Evolutionary conservation across 2,329 filamentous ascomycete genomes (phyloP).

Genomic region (Ascochyta viciae-villosae): DNA sequence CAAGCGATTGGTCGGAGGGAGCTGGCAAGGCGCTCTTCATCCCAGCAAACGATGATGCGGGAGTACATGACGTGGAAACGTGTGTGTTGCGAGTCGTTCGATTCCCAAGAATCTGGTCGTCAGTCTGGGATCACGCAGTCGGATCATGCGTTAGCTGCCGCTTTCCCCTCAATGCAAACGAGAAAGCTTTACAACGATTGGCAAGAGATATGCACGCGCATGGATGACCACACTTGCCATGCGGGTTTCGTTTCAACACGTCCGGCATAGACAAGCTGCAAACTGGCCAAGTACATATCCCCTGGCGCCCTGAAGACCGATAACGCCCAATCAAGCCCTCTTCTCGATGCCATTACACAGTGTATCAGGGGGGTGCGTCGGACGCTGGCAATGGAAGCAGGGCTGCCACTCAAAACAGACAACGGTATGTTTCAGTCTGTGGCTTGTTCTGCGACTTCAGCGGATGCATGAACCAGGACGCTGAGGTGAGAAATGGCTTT

Average conservation of each 20-base stretch:
- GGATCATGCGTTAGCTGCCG: constrained; percentile 20
- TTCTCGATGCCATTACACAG: neutral
- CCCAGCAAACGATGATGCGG: constrained; percentile 3
- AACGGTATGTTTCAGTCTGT: neutral
- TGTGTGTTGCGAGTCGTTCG: constrained; percentile 12
- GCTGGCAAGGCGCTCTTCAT: neutral
- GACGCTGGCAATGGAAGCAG: constrained; percentile 4
- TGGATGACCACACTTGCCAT: constrained; percentile 8
- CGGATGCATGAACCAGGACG: neutral
- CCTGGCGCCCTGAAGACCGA: neutral
- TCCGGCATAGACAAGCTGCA: neutral
- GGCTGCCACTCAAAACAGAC: constrained; percentile 3
- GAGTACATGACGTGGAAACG: constrained; percentile 16
- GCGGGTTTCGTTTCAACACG: constrained; percentile 7
- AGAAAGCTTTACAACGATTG: constrained; percentile 10
- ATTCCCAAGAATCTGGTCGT: constrained; percentile 17
- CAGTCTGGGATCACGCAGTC: constrained; percentile 15
- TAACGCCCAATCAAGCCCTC: neutral
- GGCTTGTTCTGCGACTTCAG: neutral
- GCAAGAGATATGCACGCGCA: constrained; percentile 15
- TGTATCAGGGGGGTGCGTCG: neutral
- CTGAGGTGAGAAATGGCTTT: neutral
- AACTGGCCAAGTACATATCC: neutral
- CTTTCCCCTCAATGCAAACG: constrained; percentile 17
- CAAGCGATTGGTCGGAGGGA: constrained; percentile 1